phyloP scores from a whole-genome alignment of 1,284 basidiomycete species.

The Polyporus tsugae region DNA sequence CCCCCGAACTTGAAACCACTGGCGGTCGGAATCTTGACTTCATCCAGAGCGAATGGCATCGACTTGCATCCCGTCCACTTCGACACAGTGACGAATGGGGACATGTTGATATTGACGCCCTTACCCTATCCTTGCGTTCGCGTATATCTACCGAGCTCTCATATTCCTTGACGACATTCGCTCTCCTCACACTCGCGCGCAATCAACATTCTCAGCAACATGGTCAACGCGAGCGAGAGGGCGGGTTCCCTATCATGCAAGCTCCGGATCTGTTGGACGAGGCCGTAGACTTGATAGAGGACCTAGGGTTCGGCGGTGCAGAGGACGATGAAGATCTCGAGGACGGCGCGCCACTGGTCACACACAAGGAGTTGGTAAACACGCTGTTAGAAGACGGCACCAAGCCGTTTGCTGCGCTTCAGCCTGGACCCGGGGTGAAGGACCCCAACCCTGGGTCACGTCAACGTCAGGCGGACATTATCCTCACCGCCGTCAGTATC shows the following conservation, averaged over 20 bases:
- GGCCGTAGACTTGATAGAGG: constrained; percentile 87
- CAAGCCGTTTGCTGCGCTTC: constrained; percentile 64
- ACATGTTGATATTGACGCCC: constrained; percentile 86
- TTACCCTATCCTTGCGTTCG: constrained; percentile 91
- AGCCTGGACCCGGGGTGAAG: constrained; percentile 55
- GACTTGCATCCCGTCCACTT: constrained; percentile 59
- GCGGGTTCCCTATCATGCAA: constrained; percentile 79
- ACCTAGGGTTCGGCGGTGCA: constrained; percentile 75
- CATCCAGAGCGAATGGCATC: constrained; percentile 72
- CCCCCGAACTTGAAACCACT: constrained; percentile 78
- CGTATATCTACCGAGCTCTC: constrained; percentile 86
- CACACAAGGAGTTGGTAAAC: constrained; percentile 71
- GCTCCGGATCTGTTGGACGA: constrained; percentile 90
- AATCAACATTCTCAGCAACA: constrained; percentile 47
- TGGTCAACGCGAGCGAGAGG: constrained; percentile 40
- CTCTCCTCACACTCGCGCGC: constrained; percentile 84
- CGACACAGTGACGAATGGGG: constrained; percentile 86
- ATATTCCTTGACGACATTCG: constrained; percentile 90
- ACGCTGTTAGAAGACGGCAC: constrained; percentile 63
- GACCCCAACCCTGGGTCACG: constrained; percentile 57
- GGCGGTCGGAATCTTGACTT: constrained; percentile 86
- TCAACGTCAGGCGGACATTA: constrained; percentile 72
- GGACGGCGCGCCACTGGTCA: constrained; percentile 52
- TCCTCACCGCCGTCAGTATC: constrained; percentile 82
- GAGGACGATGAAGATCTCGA: constrained; percentile 48